Conservation (phyloP, 768 basidiomycete genomes). For the Boletus subparvulus region DNA sequence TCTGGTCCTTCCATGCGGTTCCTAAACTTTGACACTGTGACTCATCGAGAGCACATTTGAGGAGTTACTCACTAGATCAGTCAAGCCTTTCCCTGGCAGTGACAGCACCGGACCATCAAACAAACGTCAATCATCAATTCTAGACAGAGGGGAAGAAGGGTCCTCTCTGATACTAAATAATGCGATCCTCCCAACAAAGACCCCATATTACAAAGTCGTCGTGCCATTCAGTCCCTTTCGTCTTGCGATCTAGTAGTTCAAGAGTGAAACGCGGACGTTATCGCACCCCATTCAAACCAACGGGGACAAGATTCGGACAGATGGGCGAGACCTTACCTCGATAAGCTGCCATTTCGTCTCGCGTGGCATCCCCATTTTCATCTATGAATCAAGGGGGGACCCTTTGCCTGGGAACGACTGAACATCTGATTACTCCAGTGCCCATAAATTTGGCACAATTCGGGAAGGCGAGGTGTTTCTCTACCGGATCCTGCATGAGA, state of each 20-base stretch:
- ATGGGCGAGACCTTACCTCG: background rate
- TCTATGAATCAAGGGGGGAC: slow-evolving; percentile 6
- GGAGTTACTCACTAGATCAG: background rate
- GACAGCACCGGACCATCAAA: background rate
- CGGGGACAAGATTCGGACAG: background rate
- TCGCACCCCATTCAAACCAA: background rate
- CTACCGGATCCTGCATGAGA: slow-evolving; percentile 23
- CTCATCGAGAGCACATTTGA: background rate
- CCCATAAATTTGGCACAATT: slow-evolving; percentile 2
- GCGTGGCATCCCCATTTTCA: background rate
- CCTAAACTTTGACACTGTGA: background rate
- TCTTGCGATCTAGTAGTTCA: background rate
- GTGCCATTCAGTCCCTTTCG: background rate
- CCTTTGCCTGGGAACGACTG: slow-evolving; percentile 15
- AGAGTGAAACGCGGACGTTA: background rate
- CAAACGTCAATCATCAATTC: background rate
- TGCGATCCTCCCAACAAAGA: background rate
- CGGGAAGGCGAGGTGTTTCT: slow-evolving; percentile 6
- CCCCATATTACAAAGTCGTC: background rate
- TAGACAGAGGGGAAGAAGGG: background rate
- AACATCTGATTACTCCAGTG: slow-evolving; percentile 5
- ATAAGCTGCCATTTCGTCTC: background rate
- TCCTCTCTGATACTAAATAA: background rate
- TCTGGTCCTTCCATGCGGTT: background rate
- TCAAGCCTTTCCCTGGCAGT: background rate